Evolutionary conservation across 345 rosid genomes (phyloP).

Genomic region (Odontarrhena argentea): DNA sequence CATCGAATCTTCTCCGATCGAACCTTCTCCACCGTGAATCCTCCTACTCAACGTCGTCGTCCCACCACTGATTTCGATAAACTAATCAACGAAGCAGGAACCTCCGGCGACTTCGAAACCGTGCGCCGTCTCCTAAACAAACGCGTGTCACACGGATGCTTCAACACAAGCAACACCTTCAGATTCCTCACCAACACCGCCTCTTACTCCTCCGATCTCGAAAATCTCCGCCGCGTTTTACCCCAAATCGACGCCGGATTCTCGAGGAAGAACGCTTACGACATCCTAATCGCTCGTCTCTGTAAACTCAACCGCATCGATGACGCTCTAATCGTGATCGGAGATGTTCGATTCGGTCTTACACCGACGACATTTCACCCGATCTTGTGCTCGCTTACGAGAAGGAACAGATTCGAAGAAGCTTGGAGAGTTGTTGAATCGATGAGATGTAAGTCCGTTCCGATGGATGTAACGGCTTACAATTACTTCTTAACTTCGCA

Average conservation of each 20-base stretch:
- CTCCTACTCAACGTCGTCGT: slow-evolving; percentile 41
- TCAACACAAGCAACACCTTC: slow-evolving; percentile 63
- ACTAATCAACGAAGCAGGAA: slow-evolving; percentile 52
- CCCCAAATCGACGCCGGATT: slow-evolving; percentile 51
- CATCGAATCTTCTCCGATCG: slow-evolving; percentile 13
- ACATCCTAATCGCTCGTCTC: slow-evolving; percentile 57
- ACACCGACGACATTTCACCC: slow-evolving; percentile 52
- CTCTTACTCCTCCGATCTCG: slow-evolving; percentile 46
- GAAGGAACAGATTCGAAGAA: slow-evolving; percentile 44
- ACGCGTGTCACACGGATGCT: slow-evolving; percentile 49
- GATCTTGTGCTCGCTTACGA: slow-evolving; percentile 45
- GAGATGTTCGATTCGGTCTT: slow-evolving; percentile 43
- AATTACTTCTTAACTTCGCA: slow-evolving; percentile 52
- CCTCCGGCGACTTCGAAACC: slow-evolving; percentile 48
- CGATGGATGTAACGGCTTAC: slow-evolving; percentile 53
- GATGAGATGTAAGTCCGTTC: slow-evolving; percentile 43
- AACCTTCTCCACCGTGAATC: slow-evolving; percentile 35
- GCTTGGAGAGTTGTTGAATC: slow-evolving; percentile 50
- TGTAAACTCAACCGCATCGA: slow-evolving; percentile 51
- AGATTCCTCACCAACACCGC: slow-evolving; percentile 50
- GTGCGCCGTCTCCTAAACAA: slow-evolving; percentile 58
- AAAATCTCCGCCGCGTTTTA: slow-evolving; percentile 44
- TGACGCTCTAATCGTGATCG: slow-evolving; percentile 45
- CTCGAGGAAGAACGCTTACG: slow-evolving; percentile 55
- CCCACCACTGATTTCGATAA: slow-evolving; percentile 55